Evolutionary conservation across 805 yeast species (phyloP), one percentile per base, ranked within the genome.

Genomic region (Ogataea zsoltii): DNA sequence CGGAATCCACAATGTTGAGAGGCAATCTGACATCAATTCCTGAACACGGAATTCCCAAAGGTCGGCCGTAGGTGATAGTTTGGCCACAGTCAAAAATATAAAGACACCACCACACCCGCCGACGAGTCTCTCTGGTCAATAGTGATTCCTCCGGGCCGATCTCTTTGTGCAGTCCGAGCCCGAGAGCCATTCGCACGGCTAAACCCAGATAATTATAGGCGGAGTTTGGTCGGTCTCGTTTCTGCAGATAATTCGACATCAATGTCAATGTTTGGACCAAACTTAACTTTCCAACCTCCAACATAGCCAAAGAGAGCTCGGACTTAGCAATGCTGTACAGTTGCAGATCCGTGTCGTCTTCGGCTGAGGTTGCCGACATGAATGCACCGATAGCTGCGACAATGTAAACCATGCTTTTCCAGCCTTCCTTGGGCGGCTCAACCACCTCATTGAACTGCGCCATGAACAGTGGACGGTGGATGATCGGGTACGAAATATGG

Each of bases 341-440:
- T 18, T 36, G 31, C 17, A 51, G 43, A 28, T 51, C 55, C 15
- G 42, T 46, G 25, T 43, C 38, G 28, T 48, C 42, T 13, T 40
- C 44, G 2, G 51, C 42, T 14, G 30, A 23, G 10, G 50, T 46
- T 15, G 49, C 45, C 17, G 49, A 34, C 55, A 51, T 51, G 34
- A 51, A 51, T 15, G 51, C 47, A 15, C 55, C 55, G 33, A 51
- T 49, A 7, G 55, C 53, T 7, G 53, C 55, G 26, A 51, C 52
- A 14, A 47, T 49, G 42, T 46, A 38, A 15, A 51, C 45, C 18
- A 51, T 37, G 31, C 55, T 46, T 32, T 51, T 40, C 55, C 55
- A 51, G 6, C 55, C 53, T 7, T 39, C 31, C 21, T 36, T 36
- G 2, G 55, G 53, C 14, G 49, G 41, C 4, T 48, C 46, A 9